These are phyloP conservation scores for Boletales sp. DNA, from an alignment of 768 basidiomycete genomes.

Conservation along the genomic window DNA sequence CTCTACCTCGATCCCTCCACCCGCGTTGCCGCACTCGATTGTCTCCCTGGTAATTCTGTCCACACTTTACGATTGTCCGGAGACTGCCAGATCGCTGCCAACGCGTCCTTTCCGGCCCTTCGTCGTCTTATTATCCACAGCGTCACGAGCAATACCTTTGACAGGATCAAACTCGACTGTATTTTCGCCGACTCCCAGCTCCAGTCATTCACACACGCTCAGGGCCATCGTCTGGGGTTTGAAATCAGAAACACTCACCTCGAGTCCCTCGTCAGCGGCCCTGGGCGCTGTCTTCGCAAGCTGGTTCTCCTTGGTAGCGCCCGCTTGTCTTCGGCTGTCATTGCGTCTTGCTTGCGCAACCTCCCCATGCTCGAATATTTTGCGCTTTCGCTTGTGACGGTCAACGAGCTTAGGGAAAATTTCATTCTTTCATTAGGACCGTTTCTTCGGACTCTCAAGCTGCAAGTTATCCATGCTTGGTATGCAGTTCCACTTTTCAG, in stretches of 20 bases:
- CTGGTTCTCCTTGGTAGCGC: conserved; percentile 36
- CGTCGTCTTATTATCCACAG: conserved; percentile 29
- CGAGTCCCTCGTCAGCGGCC: conserved; percentile 24
- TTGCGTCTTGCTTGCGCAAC: conserved; percentile 28
- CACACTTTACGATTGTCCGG: conserved; percentile 36
- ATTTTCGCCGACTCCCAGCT: conserved; percentile 30
- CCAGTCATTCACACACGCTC: conserved; percentile 34
- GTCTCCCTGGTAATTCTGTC: conserved; percentile 21
- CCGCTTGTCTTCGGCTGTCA: conserved; percentile 26
- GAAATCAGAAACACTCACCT: conserved; percentile 36
- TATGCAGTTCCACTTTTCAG: conserved; percentile 26
- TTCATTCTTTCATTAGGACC: conserved; percentile 31
- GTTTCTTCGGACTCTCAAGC: conserved; percentile 31
- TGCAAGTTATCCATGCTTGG: conserved; percentile 35
- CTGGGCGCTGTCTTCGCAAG: conserved; percentile 22
- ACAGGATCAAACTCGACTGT: conserved; percentile 25
- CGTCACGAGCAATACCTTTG: conserved; percentile 35
- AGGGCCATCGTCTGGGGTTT: conserved; percentile 33
- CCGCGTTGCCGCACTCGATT: conserved; percentile 27
- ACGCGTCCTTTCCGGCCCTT: conserved; percentile 14
- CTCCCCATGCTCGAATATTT: conserved; percentile 33
- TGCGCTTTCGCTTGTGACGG: conserved; percentile 34
- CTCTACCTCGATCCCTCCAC: conserved; percentile 31
- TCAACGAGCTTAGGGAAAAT: conserved; percentile 30
- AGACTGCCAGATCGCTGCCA: conserved; percentile 20